Evolutionary conservation across 2,329 filamentous ascomycete species (phyloP), one percentile per base, ranked within the genome.

Genomic region (Amphichorda felina): DNA sequence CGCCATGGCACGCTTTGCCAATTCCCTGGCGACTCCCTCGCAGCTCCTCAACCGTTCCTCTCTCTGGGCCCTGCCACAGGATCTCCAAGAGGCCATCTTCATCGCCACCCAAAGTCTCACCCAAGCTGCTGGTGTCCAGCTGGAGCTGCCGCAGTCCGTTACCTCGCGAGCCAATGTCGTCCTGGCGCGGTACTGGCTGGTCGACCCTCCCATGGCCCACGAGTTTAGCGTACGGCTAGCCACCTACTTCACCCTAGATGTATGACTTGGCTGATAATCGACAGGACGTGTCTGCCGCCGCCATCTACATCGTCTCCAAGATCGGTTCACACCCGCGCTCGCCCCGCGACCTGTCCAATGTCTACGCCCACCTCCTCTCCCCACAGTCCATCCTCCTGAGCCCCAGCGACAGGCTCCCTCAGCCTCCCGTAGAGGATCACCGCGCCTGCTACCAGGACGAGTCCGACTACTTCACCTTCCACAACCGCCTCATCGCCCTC

Each of bases 151-250:
- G 6, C 87, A 94, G 53, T 84, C 87, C 45, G 75, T 85, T 27
- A 84, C 91, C 27, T 83, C 87, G 4, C 83, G 87, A 50, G 85
- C 88, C 3, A 84, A 88, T 50, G 76, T 95, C 28, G 60, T 91
- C 1, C 74, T 94, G 24, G 79, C 81, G 35, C 74, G 89, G 11
- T 91, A 86, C 59, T 94, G 83, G 80, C 62, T 86, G 17, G 55
- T 66, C 18, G 68, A 63, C 51, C 73, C 56, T 37, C 66, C 60
- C 50, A 72, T 71, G 63, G 59, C 57, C 42, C 62, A 64, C 55
- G 77, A 77, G 48, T 82, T 75, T 38, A 69, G 63, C 47, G 66
- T 70, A 52, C 37, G 60, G 41, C 14, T 28, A 11, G 13, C 26
- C 16, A 9, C n/a, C 17, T 30, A 29, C 18, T 21, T 30, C 34